A percentile compares a stretch with the other conserved stretches of the same genome.
Conservation (phyloP, 2,329 filamentous ascomycete species). For the Claviceps maximensis region DNA sequence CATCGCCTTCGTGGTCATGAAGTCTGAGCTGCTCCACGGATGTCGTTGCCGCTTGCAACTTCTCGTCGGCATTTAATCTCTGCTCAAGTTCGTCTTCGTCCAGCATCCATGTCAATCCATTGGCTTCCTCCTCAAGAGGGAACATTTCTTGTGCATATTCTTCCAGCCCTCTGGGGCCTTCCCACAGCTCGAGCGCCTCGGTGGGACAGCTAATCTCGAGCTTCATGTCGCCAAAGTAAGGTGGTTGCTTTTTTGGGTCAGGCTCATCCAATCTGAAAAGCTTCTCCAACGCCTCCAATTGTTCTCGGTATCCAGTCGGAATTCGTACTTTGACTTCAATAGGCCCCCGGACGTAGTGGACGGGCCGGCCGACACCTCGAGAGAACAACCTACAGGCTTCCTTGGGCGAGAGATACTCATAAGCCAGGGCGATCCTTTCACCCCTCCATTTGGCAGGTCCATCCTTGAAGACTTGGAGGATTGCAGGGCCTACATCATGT, state of each 20-base stretch:
- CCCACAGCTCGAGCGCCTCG: constrained; percentile 74
- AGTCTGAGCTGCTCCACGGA: constrained; percentile 27
- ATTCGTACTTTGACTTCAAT: constrained; percentile 80
- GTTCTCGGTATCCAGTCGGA: constrained; percentile 76
- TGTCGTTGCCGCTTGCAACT: constrained; percentile 20
- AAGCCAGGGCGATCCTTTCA: constrained; percentile 70
- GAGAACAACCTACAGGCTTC: constrained; percentile 75
- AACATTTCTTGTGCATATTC: constrained; percentile 94
- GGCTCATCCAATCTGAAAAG: constrained; percentile 39
- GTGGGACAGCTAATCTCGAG: constrained; percentile 54
- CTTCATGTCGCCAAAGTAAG: constrained; percentile 46
- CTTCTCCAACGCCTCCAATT: constrained; percentile 58
- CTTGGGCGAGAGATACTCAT: constrained; percentile 71
- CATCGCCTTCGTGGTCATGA: constrained; percentile 28
- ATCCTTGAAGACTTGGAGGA: constrained; percentile 92
- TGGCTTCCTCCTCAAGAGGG: constrained; percentile 84
- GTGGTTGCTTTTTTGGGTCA: constrained; percentile 43
- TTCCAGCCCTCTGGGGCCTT: constrained; percentile 78
- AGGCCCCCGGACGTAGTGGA: constrained; percentile 62
- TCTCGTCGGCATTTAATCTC: constrained; percentile 20
- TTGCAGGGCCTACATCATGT: constrained; percentile 84
- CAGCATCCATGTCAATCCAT: constrained; percentile 87
- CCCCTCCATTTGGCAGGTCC: constrained; percentile 74
- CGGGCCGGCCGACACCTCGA: constrained; percentile 62
- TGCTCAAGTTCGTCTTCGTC: constrained; percentile 33